phyloP scores from a whole-genome alignment of 306 rosid genomes.

The Hippophae gyantsensis region DNA sequence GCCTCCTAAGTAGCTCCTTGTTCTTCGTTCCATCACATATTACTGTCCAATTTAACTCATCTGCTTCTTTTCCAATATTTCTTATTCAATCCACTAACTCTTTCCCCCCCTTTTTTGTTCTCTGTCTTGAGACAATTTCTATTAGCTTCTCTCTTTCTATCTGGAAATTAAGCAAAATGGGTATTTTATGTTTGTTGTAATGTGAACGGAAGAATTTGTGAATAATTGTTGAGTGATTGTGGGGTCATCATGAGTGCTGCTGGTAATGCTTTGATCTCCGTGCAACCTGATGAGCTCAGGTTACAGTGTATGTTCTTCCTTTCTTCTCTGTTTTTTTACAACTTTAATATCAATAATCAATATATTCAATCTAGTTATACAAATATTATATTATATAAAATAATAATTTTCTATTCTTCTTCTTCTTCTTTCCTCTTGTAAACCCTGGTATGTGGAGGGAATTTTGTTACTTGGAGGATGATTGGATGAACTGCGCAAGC shows the following conservation, averaged over 20 bases:
- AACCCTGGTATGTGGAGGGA: no score
- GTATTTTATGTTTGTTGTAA: neutral
- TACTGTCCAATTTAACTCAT: slow-evolving; percentile 5
- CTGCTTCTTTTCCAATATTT: neutral
- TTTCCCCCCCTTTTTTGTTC: slow-evolving; percentile 13
- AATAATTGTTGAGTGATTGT: slow-evolving; percentile 15
- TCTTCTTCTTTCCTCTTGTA: no score
- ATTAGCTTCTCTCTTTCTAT: neutral
- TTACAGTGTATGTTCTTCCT: slow-evolving; percentile 42
- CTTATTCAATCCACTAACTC: neutral
- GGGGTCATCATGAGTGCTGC: slow-evolving; percentile 48
- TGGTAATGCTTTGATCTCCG: slow-evolving; percentile 40
- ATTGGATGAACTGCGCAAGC: no score
- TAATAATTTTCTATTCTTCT: no score
- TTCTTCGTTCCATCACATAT: slow-evolving; percentile 38
- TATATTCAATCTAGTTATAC: neutral
- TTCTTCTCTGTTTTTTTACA: neutral
- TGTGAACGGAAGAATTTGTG: slow-evolving; percentile 9
- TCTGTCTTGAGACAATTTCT: slow-evolving; percentile 1
- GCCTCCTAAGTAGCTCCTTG: slow-evolving; percentile 14
- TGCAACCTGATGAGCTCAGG: slow-evolving; percentile 72
- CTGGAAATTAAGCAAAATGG: neutral
- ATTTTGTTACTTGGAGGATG: no score
- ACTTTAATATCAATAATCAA: neutral
- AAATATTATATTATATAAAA: no score